Percentiles rank a stretch among this genome's conserved stretches.
phyloP scores from a whole-genome alignment of 169 alveolate species.

The Ichthyophthirius multifiliis region DNA sequence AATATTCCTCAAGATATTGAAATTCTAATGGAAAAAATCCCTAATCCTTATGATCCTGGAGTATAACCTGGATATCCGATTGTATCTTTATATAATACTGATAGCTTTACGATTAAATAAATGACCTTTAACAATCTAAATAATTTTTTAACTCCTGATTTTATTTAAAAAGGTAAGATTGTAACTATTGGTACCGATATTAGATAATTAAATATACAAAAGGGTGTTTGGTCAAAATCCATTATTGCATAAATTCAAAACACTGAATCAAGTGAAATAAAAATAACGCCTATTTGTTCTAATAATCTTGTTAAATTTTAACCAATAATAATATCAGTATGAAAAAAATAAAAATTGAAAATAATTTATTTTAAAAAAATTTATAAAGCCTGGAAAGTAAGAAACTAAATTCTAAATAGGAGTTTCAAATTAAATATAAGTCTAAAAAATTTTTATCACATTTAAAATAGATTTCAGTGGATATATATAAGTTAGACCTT shows the following conservation, averaged over 20 bases:
- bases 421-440: not conserved
- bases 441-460: not conserved
- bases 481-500: not conserved
- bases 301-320: not conserved
- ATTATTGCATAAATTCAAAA: not conserved
- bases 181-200: not conserved
- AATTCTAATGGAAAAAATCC: slow-evolving; percentile 11
- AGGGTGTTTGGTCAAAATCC: not conserved
- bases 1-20: too few species aligned
- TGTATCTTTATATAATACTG: not conserved
- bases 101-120: not conserved
- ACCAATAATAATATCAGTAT: not conserved
- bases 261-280: not conserved
- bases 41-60: slow-evolving; percentile 38
- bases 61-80: slow-evolving; percentile 34
- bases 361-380: not conserved
- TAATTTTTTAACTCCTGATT: not conserved
- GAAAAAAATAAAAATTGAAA: not conserved
- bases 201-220: not conserved
- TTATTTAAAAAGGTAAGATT: not conserved
- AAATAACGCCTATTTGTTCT: not conserved
- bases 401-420: not conserved
- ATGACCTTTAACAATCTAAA: not conserved
- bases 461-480: not conserved
- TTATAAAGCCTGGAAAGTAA: not conserved